Evolutionary conservation across 2,329 filamentous ascomycete genomes (phyloP).

Genomic region (Trichoderma atrobrunneum): DNA sequence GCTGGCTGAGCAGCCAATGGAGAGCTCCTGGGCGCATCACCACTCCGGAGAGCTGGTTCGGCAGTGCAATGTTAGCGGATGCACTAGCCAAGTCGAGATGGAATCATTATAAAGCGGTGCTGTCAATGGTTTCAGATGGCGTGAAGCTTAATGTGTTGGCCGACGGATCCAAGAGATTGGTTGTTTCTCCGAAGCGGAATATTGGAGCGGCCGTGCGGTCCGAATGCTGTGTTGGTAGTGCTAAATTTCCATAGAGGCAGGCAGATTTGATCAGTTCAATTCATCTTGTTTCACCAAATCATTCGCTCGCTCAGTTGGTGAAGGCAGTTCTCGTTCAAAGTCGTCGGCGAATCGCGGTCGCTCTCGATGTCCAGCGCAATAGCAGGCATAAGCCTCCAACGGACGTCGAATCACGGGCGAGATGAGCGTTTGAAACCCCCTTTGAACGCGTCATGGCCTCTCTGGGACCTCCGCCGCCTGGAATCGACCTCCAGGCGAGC

Average conservation of each 20-base stretch:
- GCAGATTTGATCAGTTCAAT: not conserved
- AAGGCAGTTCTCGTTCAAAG: not conserved
- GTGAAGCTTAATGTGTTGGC: constrained; percentile 1
- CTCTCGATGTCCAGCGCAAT: not conserved
- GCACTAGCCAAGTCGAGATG: not conserved
- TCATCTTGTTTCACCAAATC: not conserved
- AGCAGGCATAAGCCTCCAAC: not conserved
- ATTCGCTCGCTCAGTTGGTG: not conserved
- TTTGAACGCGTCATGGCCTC: not conserved
- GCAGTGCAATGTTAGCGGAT: not conserved
- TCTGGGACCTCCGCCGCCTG: constrained; percentile 1
- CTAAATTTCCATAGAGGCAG: not conserved
- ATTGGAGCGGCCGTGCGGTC: not conserved
- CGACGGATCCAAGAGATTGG: not conserved
- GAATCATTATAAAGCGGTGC: not conserved
- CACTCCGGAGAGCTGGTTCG: not conserved
- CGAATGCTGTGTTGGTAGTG: not conserved
- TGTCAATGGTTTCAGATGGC: not conserved
- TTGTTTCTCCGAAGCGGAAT: not conserved
- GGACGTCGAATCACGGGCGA: not conserved
- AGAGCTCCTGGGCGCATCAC: not conserved
- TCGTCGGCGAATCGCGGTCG: not conserved
- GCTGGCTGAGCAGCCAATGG: not conserved
- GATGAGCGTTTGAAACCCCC: not conserved
- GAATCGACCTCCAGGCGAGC: not conserved